Base-by-base conservation (phyloP, 495 filamentous ascomycete species). In the Neurospora discreta region DNA sequence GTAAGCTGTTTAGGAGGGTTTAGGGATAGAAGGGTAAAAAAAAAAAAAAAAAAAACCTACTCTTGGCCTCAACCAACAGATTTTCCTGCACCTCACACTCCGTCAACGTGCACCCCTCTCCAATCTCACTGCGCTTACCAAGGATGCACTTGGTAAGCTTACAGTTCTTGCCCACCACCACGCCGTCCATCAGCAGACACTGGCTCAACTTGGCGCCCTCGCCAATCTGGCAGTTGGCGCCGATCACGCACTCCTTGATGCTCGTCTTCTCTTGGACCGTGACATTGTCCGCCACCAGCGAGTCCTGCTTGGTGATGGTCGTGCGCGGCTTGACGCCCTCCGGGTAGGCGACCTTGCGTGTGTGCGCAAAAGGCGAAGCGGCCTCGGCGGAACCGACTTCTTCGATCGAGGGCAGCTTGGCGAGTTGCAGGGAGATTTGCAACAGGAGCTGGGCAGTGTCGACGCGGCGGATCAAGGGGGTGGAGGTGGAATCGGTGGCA, bases 51-150 rank as follows among this genome's bases (percentile, higher is more conserved):
- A 71, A 39, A 67, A 70, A 87, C 88, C 86, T 81, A 90, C 89
- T 94, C 76, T 88, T 90, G 30, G 92, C 89, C 72, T 91, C 88
- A 15, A 98, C 92, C n/a, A 91, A 82, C 77, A 90, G 86, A 39
- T 90, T 92, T 79, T 97, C 92, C 78, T 97, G 92, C 3, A 98
- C 89, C 80, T 97, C 94, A 75, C 93, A 97, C 72, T 98, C 93
- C 70, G 89, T 92, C 70, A 99, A 81, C 20, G 85, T 84, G 67
- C 87, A 91, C 65, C 91, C 90, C 33, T 91, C 89, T 1, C 94
- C 93, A 67, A 98, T 86, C 76, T 89, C 89, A 68, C 87, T 89
- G 68, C 92, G 82, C 69, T 89, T 87, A 1, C 96, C 95, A 11
- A 98, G 77, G 33, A 97, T 89, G 75, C 93, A 97, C 3, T 91